Evolutionary conservation across 805 yeast genomes (phyloP).

Genomic region (Cyberlindnera xylosilytica): DNA sequence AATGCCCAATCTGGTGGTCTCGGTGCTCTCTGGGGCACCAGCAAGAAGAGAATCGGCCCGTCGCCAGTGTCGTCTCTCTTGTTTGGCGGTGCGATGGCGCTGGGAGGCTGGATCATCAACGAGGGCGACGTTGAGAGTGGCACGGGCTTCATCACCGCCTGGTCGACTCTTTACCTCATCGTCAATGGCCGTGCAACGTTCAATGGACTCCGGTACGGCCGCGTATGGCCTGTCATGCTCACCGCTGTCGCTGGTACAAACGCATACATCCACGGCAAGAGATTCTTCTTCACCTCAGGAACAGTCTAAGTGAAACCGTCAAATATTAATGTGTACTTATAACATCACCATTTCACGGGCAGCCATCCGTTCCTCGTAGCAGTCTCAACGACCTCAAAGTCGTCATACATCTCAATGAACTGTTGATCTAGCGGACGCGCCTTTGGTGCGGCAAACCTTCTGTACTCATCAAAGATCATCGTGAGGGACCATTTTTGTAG

Average conservation of each 20-base stretch:
- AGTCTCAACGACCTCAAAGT: conserved; percentile 50
- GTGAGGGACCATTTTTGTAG: conserved; percentile 91
- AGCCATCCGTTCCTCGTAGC: conserved; percentile 56
- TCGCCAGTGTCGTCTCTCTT: conserved; percentile 38
- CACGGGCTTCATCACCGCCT: conserved; percentile 75
- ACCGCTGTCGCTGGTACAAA: conserved; percentile 58
- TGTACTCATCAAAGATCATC: conserved; percentile 92
- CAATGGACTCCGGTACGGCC: conserved; percentile 49
- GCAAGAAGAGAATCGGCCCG: conserved; percentile 30
- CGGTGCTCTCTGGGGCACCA: neutral
- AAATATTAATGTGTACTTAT: conserved; percentile 32
- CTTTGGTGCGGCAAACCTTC: conserved; percentile 93
- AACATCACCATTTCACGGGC: conserved; percentile 65
- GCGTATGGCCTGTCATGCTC: conserved; percentile 60
- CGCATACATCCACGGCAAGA: conserved; percentile 64
- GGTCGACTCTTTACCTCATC: conserved; percentile 72
- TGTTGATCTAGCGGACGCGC: conserved; percentile 95
- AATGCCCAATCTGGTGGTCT: conserved; percentile 3
- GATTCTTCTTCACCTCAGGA: conserved; percentile 44
- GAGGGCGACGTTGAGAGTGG: conserved; percentile 81
- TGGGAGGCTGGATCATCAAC: conserved; percentile 70
- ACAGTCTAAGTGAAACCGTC: conserved; percentile 8
- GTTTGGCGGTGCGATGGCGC: conserved; percentile 59
- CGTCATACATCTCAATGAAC: conserved; percentile 86
- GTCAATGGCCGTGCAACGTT: conserved; percentile 65